Evolutionary conservation across 1,139 yeast species (phyloP).

Genomic region (Maudiozyma humilis): DNA sequence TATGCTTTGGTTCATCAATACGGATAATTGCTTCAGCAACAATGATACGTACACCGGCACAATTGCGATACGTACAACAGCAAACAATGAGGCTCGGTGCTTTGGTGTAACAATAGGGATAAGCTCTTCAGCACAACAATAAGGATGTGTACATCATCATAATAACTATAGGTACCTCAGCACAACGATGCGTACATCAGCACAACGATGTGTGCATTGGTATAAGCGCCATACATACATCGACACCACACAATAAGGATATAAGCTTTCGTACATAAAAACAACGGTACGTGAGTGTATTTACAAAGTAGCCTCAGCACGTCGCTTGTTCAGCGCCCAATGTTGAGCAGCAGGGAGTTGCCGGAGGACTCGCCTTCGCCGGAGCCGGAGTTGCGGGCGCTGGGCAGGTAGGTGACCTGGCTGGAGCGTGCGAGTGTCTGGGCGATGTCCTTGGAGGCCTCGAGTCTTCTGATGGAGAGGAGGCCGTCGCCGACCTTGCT

Average conservation of each 20-base stretch:
- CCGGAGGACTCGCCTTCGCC: conserved; percentile 29
- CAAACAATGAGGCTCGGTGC: no score
- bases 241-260: no score
- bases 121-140: background rate
- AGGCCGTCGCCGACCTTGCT: conserved; percentile 95
- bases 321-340: conserved; percentile 16
- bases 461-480: conserved; percentile 86
- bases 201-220: background rate
- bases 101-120: background rate
- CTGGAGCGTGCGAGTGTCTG: conserved; percentile 72
- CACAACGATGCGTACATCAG: background rate
- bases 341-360: conserved; percentile 44
- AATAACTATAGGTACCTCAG: background rate
- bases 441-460: conserved; percentile 95
- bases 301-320: no score
- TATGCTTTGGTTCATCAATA: no score
- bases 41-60: no score
- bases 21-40: no score
- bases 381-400: conserved; percentile 38
- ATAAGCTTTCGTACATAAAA: no score
- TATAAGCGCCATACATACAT: no score
- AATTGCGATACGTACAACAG: no score
- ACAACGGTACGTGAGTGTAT: no score
- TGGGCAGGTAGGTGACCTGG: conserved; percentile 88
- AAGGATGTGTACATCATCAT: background rate